Evolutionary conservation across 176 grass and related monocot species (phyloP).

Genomic region (Elymus sibiricus): DNA sequence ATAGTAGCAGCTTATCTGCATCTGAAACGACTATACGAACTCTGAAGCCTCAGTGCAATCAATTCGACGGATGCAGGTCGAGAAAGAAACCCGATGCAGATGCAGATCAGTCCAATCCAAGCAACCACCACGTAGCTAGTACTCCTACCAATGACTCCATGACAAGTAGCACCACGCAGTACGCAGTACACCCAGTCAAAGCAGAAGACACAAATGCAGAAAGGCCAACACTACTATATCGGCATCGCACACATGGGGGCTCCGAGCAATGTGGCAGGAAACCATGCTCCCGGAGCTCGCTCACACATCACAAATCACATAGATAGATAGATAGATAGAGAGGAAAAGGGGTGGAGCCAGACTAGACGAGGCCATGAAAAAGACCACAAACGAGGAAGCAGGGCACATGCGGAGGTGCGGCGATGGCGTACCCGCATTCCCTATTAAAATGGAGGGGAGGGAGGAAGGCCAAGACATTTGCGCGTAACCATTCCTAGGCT

Average conservation of each 20-base stretch:
- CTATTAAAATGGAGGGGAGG: not conserved
- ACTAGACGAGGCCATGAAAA: not conserved
- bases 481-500: not conserved
- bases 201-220: not conserved
- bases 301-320: no score
- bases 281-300: conserved; percentile 5
- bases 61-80: not conserved
- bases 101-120: not conserved
- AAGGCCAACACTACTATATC: not conserved
- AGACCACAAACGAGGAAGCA: not conserved
- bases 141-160: not conserved
- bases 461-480: not conserved
- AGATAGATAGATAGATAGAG: no score
- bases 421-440: not conserved
- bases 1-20: not conserved
- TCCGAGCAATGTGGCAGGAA: not conserved
- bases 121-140: not conserved
- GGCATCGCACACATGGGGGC: conserved; percentile 8
- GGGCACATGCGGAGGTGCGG: not conserved
- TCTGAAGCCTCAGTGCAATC: not conserved
- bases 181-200: not conserved
- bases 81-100: not conserved
- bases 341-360: not conserved
- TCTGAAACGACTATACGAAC: not conserved
- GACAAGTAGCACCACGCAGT: not conserved